Evolutionary conservation across 2,329 filamentous ascomycete species (phyloP).

Genomic region (Colletotrichum cordylinicola): DNA sequence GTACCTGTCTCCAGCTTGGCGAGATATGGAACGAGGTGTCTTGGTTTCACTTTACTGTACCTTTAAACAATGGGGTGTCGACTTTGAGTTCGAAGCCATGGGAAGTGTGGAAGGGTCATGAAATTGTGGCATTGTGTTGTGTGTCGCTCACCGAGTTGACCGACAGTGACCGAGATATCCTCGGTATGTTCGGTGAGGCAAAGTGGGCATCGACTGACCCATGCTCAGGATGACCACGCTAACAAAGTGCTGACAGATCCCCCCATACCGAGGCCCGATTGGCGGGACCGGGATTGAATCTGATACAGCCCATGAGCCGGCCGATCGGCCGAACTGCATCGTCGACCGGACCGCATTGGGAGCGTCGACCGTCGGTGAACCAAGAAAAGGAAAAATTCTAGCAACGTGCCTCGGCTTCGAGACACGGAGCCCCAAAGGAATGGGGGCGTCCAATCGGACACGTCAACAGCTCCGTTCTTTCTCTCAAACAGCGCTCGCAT

Average conservation of each 20-base stretch:
- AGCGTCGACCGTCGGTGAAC: conserved; percentile 3
- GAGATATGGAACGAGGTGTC: background rate
- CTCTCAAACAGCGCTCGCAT: background rate
- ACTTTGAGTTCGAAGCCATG: background rate
- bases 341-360: conserved; percentile 1
- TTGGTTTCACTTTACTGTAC: background rate
- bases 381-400: background rate
- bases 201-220: background rate
- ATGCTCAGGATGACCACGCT: background rate
- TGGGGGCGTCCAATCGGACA: background rate
- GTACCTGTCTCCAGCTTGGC: background rate
- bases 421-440: background rate
- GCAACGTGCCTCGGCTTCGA: background rate
- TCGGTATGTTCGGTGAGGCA: background rate
- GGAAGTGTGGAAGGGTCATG: background rate
- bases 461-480: background rate
- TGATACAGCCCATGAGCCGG: background rate
- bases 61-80: background rate
- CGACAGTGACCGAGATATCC: background rate
- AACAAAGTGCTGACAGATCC: background rate
- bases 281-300: background rate
- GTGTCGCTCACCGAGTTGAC: background rate
- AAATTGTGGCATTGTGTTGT: background rate
- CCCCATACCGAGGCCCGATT: background rate
- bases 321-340: background rate